These are phyloP conservation scores for Suillus sp. DNA, from an alignment of 768 basidiomycete species.

Conservation along the genomic window DNA sequence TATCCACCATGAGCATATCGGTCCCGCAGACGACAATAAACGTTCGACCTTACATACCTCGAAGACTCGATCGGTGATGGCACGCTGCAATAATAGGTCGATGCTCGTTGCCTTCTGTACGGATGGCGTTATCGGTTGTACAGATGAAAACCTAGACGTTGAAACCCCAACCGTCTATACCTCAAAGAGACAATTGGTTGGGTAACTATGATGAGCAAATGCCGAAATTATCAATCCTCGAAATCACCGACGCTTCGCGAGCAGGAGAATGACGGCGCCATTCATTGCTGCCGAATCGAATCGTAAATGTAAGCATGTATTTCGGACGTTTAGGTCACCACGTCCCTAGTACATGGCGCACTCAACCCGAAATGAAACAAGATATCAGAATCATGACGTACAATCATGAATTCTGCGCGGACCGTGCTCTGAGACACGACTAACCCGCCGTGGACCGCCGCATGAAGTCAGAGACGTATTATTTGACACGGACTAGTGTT, in stretches of 20 bases:
- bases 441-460: no score
- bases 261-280: not conserved
- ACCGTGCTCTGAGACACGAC: constrained; percentile 41
- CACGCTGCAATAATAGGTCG: not conserved
- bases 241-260: not conserved
- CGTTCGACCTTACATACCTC: no score
- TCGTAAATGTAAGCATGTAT: no score
- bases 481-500: no score
- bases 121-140: not conserved
- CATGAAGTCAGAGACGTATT: no score
- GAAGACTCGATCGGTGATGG: not conserved
- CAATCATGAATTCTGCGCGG: constrained; percentile 76
- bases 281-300: not conserved
- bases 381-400: constrained; percentile 33
- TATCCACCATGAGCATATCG: not conserved
- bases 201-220: not conserved
- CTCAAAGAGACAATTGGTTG: not conserved
- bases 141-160: no score
- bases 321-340: no score
- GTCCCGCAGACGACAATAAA: not conserved
- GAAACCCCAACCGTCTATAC: no score
- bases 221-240: no score
- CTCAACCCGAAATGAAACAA: not conserved
- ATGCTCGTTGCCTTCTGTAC: not conserved
- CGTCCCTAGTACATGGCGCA: no score